Percentiles rank a stretch among this genome's conserved stretches.
phyloP scores from a whole-genome alignment of 768 basidiomycete genomes.

The Cystobasidium tubakii region DNA sequence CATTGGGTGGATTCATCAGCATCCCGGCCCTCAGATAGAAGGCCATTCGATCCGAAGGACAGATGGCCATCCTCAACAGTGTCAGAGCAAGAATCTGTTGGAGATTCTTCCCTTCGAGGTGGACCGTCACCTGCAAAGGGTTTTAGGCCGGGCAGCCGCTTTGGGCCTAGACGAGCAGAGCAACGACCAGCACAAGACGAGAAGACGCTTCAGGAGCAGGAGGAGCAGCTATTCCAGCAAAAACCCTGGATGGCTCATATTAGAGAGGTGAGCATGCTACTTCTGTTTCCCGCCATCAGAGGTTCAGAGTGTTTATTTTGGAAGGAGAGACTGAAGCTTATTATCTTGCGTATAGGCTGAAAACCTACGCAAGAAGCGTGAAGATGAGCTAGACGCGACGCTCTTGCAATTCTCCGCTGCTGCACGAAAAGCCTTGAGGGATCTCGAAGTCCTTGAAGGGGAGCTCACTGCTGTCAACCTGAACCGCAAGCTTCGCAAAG shows the following conservation, averaged over 20 bases:
- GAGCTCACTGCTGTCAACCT: background rate
- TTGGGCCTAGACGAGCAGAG: background rate
- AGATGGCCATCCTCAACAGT: background rate
- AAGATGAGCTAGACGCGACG: background rate
- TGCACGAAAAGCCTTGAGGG: slow-evolving; percentile 18
- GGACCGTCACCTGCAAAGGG: background rate
- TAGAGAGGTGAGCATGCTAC: background rate
- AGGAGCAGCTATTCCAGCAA: background rate
- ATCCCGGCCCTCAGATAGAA: background rate
- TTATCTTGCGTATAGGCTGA: background rate
- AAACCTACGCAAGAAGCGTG: background rate
- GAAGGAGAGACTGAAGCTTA: too few species aligned
- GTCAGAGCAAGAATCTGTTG: background rate
- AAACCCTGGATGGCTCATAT: background rate
- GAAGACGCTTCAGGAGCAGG: background rate
- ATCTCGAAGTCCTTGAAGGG: slow-evolving; percentile 24
- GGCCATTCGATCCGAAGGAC: background rate
- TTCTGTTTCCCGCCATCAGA: too few species aligned
- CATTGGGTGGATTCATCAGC: background rate
- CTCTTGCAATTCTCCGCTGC: background rate
- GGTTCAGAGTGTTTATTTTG: too few species aligned
- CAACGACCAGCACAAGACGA: background rate
- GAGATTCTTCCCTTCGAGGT: background rate
- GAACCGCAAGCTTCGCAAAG: background rate
- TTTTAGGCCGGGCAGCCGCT: background rate